phyloP scores from a whole-genome alignment of 1,284 basidiomycete genomes.

The Peniophora sp. region DNA sequence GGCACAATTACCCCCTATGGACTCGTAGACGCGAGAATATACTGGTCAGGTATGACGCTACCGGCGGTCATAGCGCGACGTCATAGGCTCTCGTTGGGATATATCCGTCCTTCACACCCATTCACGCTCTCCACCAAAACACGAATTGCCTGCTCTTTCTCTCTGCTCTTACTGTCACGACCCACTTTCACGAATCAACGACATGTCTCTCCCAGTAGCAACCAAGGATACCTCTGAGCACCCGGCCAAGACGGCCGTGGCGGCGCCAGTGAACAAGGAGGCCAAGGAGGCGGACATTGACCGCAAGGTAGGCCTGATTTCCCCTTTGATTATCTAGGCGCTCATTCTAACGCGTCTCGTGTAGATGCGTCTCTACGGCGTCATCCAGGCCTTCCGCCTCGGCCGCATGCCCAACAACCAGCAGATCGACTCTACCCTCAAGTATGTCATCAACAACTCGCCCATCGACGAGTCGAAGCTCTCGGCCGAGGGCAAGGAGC shows the following conservation, averaged over 20 bases:
- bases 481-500: conserved; percentile 68
- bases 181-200: no score
- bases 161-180: no score
- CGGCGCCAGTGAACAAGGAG: conserved; percentile 46
- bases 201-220: conserved; percentile 59
- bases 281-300: conserved; percentile 54
- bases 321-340: no score
- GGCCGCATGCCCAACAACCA: conserved; percentile 75
- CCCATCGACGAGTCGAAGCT: conserved; percentile 62
- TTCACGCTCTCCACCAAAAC: no score
- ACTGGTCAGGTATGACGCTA: no score
- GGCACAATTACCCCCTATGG: no score
- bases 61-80: no score
- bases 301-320: conserved; percentile 37
- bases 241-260: conserved; percentile 47
- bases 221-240: conserved; percentile 50
- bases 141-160: no score
- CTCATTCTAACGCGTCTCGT: background rate
- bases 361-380: conserved; percentile 66
- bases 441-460: conserved; percentile 60
- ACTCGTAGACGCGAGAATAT: no score
- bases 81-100: no score
- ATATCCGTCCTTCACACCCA: no score
- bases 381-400: conserved; percentile 71
- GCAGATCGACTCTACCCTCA: conserved; percentile 71